Base-by-base conservation (phyloP, 2,329 filamentous ascomycete genomes). In the Pseudocercospora fuligena region DNA sequence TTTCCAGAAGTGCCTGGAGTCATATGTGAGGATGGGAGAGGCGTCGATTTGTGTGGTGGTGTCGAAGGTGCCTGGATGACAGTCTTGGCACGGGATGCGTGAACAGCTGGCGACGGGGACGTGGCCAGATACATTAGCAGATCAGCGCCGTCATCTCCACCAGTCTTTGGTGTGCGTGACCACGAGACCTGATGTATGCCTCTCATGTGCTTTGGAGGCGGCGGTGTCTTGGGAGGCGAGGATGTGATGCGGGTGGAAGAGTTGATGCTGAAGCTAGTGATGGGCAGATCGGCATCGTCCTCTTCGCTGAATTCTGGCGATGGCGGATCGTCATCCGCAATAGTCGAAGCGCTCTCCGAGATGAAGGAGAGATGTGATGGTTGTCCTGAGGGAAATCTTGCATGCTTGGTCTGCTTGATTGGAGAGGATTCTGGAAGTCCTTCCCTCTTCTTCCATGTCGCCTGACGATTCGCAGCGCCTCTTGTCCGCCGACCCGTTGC, bases 111-210 rank as follows among this genome's bases (percentile, higher is more conserved):
- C 0, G 93, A 97, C 0, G 95, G 95, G 6, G 94, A 98, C 60
- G 93, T 92, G 58, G 94, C 94, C 16, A 98, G 87, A 78, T 94
- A 97, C 54, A 95, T 93, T 5, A 97, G 75, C 1, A 96, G 90
- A 74, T 93, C 93, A 5, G 91, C 91, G 31, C 93, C 94, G 75
- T 97, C 92, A 75, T 95, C 90, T 40, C 54, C 54, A 66, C 89
- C 90, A 1, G 84, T 80, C 76, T 90, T 90, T 25, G 86, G 85
- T 56, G 81, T 83, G 60, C 83, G 80, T 78, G 73, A 76, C 78
- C 73, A 77, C 11, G 78, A 72, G 71, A 80, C 70, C 73, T 81
- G 74, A 66, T 81, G 66, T 74, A 80, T 69, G 74, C 69, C 81
- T 73, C 69, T 78, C 78, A 71, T 80, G 69, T 74, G 82, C 73